Base-by-base conservation (phyloP, 176 grass and related monocot genomes). In the Eragrostis curvula region DNA sequence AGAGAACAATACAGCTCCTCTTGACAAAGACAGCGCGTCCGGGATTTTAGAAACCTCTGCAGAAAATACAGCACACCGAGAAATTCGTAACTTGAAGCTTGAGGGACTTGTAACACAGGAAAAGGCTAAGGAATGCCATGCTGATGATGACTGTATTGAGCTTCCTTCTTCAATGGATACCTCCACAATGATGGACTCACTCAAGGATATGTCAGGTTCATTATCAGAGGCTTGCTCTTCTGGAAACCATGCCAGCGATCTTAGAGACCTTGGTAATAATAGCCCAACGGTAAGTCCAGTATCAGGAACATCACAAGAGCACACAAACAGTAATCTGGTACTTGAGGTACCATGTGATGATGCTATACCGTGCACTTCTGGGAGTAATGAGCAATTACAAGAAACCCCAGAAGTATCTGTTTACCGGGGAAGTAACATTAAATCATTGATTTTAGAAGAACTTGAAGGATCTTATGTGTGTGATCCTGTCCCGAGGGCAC, bases 371-470 rank as follows among this genome's bases (percentile, higher is more conserved):
- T 12, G 49, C 68, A 71, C 70, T 53, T 83, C 74, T 69, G 48
- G 25, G 16, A 70, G n/a, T 74, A 74, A 59, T 87, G 71, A 83
- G 50, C 65, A 77, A 74, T 49, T 61, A 25, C 12, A 73, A 50
- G 87, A 92, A 75, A 27, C 49, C n/a, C 63, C 81, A 80, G 78
- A 78, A 74, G 69, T 80, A 28, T 43, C 53, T 73, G 77, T 41
- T 71, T 60, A 42, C 46, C 55, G 61, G 39, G 50, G 49, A 85
- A 80, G 66, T 77, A 71, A 77, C 70, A 57, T 77, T 62, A 89
- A 84, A 50, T 79, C 85, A 67, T 76, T 77, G 50, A 89, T 89
- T 68, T 56, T 80, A 71, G 84, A 88, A 75, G 81, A 78, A 82
- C 44, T 88, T 43, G 29, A 79, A 85, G 84, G 77, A 68, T 55